A percentile compares a stretch with the other conserved stretches of the same genome.
These are phyloP conservation scores for Trichoderma asperelloides DNA, from an alignment of 495 filamentous ascomycete species.

Conservation along the genomic window DNA sequence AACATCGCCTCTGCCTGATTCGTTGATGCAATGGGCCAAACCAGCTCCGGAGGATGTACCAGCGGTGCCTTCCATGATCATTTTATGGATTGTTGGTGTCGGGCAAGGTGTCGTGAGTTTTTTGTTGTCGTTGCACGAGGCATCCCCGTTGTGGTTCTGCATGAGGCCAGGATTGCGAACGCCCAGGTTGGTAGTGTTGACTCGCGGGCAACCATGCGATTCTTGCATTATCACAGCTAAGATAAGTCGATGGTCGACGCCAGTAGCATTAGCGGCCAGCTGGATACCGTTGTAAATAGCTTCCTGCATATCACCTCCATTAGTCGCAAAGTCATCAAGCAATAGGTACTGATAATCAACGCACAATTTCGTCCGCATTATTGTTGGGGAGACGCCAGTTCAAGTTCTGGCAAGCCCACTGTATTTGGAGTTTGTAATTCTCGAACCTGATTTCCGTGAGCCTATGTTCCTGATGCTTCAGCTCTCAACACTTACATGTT, in stretches of 20 bases:
- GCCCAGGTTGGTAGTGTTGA: background rate
- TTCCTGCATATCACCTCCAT: background rate
- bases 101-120: slow-evolving; percentile 16
- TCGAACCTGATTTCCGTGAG: slow-evolving; percentile 16
- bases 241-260: background rate
- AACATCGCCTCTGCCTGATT: slow-evolving; percentile 11
- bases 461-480: background rate
- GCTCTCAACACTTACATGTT: slow-evolving; percentile 14
- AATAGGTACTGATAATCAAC: background rate
- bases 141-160: background rate
- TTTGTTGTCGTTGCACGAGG: slow-evolving; percentile 12
- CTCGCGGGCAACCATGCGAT: background rate
- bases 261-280: background rate
- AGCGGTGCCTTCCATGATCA: background rate
- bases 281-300: background rate
- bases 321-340: background rate
- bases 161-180: background rate
- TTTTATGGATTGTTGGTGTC: background rate
- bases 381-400: background rate
- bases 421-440: background rate
- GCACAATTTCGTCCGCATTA: background rate
- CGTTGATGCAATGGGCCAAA: background rate
- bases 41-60: background rate
- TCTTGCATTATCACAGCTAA: background rate
- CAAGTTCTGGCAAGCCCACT: background rate